Percentiles rank a stretch among this genome's conserved stretches.
phyloP scores from a whole-genome alignment of 2,329 filamentous ascomycete species.

The Fusarium anguioides region DNA sequence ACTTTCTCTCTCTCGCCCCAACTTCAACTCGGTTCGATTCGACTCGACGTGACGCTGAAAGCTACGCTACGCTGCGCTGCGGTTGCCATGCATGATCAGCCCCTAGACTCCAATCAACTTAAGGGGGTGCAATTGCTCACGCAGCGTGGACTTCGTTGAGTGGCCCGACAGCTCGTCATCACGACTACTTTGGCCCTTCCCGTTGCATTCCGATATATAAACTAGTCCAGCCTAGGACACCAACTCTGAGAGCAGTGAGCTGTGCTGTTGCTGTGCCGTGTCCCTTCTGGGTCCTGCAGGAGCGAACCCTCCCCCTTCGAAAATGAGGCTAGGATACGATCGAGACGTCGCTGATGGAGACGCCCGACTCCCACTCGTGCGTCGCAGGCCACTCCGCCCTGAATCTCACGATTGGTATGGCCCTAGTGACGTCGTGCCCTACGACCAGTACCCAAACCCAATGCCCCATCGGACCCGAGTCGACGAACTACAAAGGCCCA shows the following conservation, averaged over 20 bases:
- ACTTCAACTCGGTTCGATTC: conserved; percentile 22
- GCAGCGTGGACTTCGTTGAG: conserved; percentile 47
- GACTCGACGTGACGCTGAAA: conserved; percentile 40
- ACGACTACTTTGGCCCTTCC: conserved; percentile 31
- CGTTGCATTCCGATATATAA: conserved; percentile 28
- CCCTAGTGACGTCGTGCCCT: conserved; percentile 43
- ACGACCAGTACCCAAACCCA: conserved; percentile 41
- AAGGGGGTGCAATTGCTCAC: conserved; percentile 41
- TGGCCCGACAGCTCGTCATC: conserved; percentile 41
- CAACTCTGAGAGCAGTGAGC: conserved; percentile 21
- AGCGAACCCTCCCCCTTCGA: conserved; percentile 33
- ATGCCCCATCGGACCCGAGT: conserved; percentile 45
- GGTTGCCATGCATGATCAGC: conserved; percentile 48
- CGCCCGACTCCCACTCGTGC: conserved; percentile 43
- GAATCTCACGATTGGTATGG: conserved; percentile 44
- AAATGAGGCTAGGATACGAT: conserved; percentile 49
- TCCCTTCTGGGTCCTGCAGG: conserved; percentile 28
- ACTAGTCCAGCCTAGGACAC: conserved; percentile 37
- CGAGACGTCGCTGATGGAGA: conserved; percentile 47
- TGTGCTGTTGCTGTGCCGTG: conserved; percentile 42
- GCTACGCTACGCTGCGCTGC: conserved; percentile 27
- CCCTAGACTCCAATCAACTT: conserved; percentile 45
- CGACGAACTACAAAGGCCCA: conserved; percentile 49
- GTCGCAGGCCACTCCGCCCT: conserved; percentile 44
- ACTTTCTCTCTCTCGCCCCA: conserved; percentile 39